Base-by-base conservation (phyloP, 2,329 filamentous ascomycete species). In the Venturia pyrina region DNA sequence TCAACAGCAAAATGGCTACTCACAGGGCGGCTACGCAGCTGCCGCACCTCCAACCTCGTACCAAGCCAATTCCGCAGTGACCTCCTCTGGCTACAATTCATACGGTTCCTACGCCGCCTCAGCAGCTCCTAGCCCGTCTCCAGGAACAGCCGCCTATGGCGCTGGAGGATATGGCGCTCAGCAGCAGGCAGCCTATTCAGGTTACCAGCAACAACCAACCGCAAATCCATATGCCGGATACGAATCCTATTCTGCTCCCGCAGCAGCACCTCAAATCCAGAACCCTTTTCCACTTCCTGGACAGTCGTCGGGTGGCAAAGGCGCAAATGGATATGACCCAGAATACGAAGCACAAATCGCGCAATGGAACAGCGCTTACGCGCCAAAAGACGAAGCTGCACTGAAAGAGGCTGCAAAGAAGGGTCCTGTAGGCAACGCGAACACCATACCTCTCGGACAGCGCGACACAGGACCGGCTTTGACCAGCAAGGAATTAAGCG, bases 341-440 rank as follows among this genome's bases (percentile, higher is more conserved):
- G 91, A 96, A 70, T 89, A 91, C 80, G 91, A 95, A 66, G 91
- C 91, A 40, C 91, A 96, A 76, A 93, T 97, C 68, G 92, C 93
- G 62, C 90, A 96, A 76, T 97, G 93, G 91, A 92, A 96, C 77
- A 93, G 89, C 76, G 91, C 92, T 34, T 96, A 96, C 76, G 85
- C 87, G 69, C 83, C 82, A 62, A 87, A 84, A 70, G 87, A 89
- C 62, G 79, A 82, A n/a, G 73, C 73, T 3, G 60, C 37, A 28
- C 24, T 64, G 72, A 69, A 60, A 19, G 46, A 64, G 5, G 60
- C 37, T 28, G 63, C 70, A 10, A 71, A 68, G 56, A 75, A 73
- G 66, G 72, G 74, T 13, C 67, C 78, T 32, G 76, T 76, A 28
- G 79, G 79, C 5, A 75, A 75, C 28, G 76, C 80, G 24, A 82